Base-by-base conservation (phyloP, 768 basidiomycete genomes). In the Naganishia friedmannii region DNA sequence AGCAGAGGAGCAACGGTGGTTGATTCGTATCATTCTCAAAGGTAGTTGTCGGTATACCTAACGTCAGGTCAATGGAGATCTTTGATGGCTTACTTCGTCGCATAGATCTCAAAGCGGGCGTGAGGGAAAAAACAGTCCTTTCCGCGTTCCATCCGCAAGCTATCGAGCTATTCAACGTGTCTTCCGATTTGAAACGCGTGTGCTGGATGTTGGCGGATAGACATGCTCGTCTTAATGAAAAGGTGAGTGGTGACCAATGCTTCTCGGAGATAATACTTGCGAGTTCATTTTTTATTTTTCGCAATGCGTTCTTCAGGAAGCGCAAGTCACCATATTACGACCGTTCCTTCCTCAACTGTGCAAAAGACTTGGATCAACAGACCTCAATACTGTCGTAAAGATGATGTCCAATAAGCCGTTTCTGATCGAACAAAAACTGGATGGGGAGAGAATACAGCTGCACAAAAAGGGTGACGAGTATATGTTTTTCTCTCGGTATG, bases 311-410 rank as follows among this genome's bases (percentile, higher is more conserved):
- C 10, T 31, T 19, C 72, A 94, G 90, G 91, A 94, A 76, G 93
- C 93, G 83, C 83, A 85, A 13, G 86, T 96, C 23, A 88, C 89
- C 72, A 81, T 95, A 0, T 93, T 92, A 81, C 85, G 88, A 51
- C 87, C 91, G 0, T 97, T 99, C 77, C 88, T 92, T 0, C 96
- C 96, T 0, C 97, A 97, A 90, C 85, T 99, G 48, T 96, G 93
- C 83, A 92, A 91, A 76, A 87, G 95, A 8, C 89, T 92, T 0
- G 90, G 77, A 19, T 75, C 88, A 0, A 86, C 85, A 72, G 90
- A 86, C 72, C 86, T 95, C 29, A 89, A 90, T 74, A 89, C 91
- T 31, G 87, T 92, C 0, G 87, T 95, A 57, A 90, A 88, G 74
- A 86, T 89, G 69, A 94, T 99, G 89, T 86, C 86, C 23, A 87